Evolutionary conservation across 305 asterid species (phyloP), one percentile per base, ranked within the genome.

Genomic region (Stenogyne calaminthoides): DNA sequence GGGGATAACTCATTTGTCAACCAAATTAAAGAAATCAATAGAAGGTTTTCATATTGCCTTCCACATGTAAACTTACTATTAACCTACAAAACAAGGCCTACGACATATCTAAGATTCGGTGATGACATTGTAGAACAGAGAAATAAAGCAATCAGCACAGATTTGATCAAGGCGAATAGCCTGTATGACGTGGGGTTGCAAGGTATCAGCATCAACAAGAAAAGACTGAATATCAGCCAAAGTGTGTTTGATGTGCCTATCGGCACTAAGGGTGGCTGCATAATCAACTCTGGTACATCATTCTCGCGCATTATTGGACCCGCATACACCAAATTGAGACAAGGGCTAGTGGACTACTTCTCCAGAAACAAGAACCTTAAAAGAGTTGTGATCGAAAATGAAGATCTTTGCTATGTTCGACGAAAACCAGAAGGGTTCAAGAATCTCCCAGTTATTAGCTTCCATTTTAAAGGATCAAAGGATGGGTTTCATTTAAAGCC

Each of bases 261-360:
- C 3, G 74, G 55, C 27, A 2, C 14, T 7, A 57, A 9, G n/a
- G 75, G 67, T 6, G 75, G 67, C 7, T 70, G 75, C 67, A 57
- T 57, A 39, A 57, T 70, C 29, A 3, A 25, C 29, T 25, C 29
- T 25, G 29, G 29, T 25, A 2, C 29, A 25, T 25, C 57, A 25
- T 70, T 57, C 16, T 70, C 58, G 16, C 29, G 12, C 1, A 57
- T 70, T 4, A 10, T 70, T 5, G 18, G 12, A 25, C 58, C 67
- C 25, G 67, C 75, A 42, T 70, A 57, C 57, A 9, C 44, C 42
- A 70, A 39, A 57, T 40, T 58, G 16, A 70, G 8, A 40, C 12
- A 70, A 57, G 75, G 75, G 37, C 58, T 70, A 40, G 58, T 12
- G 57, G 55, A 42, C 5, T 40, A 70, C 67, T 70, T 70, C 67